phyloP scores from a whole-genome alignment of 2,329 filamentous ascomycete species.

The Pyrenophora tritici-repentis region DNA sequence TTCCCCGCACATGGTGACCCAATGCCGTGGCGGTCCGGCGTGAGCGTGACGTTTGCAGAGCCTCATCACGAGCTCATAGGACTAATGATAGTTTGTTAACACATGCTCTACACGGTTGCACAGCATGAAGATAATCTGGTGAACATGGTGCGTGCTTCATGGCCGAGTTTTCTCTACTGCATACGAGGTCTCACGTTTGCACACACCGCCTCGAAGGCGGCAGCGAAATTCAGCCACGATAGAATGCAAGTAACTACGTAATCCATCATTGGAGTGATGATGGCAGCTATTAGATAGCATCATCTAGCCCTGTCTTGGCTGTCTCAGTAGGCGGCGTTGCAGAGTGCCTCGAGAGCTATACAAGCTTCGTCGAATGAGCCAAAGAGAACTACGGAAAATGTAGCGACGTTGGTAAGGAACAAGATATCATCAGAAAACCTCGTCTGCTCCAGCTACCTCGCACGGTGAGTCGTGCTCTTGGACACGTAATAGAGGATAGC shows the following conservation, averaged over 20 bases:
- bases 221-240: too few species aligned
- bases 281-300: too few species aligned
- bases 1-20: slow-evolving; percentile 10
- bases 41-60: slow-evolving; percentile 7
- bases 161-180: too few species aligned
- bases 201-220: too few species aligned
- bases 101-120: not conserved
- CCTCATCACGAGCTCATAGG: not conserved
- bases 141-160: too few species aligned
- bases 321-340: not conserved
- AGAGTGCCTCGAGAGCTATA: not conserved
- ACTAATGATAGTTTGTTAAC: not conserved
- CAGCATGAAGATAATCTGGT: too few species aligned
- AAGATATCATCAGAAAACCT: slow-evolving; percentile 62
- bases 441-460: slow-evolving; percentile 70
- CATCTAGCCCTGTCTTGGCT: too few species aligned
- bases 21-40: slow-evolving; percentile 6
- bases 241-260: too few species aligned
- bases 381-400: slow-evolving; percentile 44
- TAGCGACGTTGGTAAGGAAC: slow-evolving; percentile 72
- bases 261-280: too few species aligned
- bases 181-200: too few species aligned
- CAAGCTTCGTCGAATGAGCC: slow-evolving; percentile 1
- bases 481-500: slow-evolving; percentile 67
- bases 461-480: slow-evolving; percentile 61